Evolutionary conservation across 2,329 filamentous ascomycete species (phyloP), one percentile per base, ranked within the genome.

Genomic region (Colletotrichum theobromicola): DNA sequence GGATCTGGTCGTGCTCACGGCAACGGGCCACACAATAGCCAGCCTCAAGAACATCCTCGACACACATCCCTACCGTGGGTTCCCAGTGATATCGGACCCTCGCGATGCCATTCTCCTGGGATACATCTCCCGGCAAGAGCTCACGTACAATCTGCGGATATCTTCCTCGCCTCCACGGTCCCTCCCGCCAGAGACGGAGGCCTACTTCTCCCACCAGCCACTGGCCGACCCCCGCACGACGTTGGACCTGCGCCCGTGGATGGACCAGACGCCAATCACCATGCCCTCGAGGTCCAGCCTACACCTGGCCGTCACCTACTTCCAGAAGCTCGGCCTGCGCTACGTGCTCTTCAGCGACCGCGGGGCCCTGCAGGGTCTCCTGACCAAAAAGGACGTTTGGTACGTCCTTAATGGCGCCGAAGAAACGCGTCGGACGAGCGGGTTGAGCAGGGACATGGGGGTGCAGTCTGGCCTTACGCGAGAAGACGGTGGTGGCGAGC

Each of bases 341-440:
- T 98, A 98, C 85, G 91, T 99, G 7, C 86, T 98, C 4, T 97
- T 98, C 82, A 92, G 91, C 50, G 94, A 98, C 77, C 90, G 93
- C 63, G 97, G 97, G 24, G 90, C 91, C 64, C 85, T 99, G 50
- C 93, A 95, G 82, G 97, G 97, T 0, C 84, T 99, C 62, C 86
- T 98, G 78, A 99, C 97, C 24, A 98, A 98, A 87, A 99, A 99
- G 87, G 97, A 99, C 84, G 93, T 98, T 37, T 98, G 96, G 94
- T 96, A 95, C 83, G 92, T 98, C 50, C 88, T 98, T 60, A 95
- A 98, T 81, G 94, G 93, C 55, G 92, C 91, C 12, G 93, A 93
- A 77, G 91, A 93, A 82, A 90, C 90, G 69, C 85, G 88, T 30
- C 85, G 87, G 24, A 86, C 83, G 6, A 80, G 79, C 67, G 81